Conservation (phyloP, 306 rosid genomes). For the Betula pendula region DNA sequence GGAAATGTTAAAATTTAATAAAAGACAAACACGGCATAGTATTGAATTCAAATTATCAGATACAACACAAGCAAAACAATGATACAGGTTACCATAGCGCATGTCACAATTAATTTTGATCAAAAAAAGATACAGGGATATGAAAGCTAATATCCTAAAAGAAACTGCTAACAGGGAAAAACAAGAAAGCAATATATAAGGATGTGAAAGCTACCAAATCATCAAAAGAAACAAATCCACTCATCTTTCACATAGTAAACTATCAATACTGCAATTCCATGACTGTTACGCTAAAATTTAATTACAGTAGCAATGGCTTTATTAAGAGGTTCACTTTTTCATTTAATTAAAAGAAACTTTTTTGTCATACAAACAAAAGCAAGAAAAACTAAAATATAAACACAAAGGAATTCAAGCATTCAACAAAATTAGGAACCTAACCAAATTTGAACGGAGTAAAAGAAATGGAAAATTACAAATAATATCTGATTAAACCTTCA, state of each 20-base stretch:
- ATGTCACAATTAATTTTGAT: background rate
- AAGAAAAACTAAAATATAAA: no score
- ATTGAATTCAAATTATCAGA: background rate
- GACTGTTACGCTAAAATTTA: background rate
- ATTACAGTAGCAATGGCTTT: background rate
- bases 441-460: background rate
- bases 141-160: background rate
- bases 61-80: background rate
- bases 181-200: background rate
- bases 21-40: background rate
- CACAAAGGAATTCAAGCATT: no score
- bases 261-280: background rate
- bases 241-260: background rate
- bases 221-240: background rate
- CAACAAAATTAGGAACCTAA: background rate
- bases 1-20: constrained; percentile 22
- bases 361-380: background rate
- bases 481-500: no score
- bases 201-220: constrained; percentile 4
- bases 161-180: background rate
- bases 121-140: background rate
- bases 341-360: background rate
- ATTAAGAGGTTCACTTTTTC: background rate
- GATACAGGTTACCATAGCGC: background rate
- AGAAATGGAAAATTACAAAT: background rate